Conservation (phyloP, 306 rosid genomes). For the Cicer chorassanicum region DNA sequence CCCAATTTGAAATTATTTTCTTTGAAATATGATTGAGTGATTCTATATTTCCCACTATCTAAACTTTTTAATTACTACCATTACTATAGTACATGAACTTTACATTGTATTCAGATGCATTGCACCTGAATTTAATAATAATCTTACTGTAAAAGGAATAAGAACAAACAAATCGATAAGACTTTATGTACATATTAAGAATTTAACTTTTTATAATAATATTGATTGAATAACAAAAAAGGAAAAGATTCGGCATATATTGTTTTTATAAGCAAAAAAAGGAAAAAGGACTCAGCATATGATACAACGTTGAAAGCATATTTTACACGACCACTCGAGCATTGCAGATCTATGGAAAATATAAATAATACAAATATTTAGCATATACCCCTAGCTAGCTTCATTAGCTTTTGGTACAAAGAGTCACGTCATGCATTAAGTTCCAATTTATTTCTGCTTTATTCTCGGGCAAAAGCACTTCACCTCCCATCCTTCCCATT, state of each 20-base stretch:
- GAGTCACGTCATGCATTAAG: constrained; percentile 49
- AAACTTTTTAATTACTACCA: constrained; percentile 2
- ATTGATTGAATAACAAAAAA: background rate
- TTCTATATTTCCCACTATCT: constrained; percentile 28
- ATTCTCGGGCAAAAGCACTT: constrained; percentile 6
- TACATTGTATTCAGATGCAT: constrained; percentile 8
- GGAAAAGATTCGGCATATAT: background rate
- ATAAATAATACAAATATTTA: constrained; percentile 7
- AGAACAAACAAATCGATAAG: constrained; percentile 7
- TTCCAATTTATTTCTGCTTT: constrained; percentile 38
- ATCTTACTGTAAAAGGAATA: background rate
- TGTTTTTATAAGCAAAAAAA: background rate
- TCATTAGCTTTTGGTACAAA: constrained; percentile 8
- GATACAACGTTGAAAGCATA: constrained; percentile 3
- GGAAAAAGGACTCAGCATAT: background rate
- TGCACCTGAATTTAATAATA: constrained; percentile 21
- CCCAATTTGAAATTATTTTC: background rate
- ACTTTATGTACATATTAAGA: background rate
- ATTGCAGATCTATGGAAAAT: constrained; percentile 32
- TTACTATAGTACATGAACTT: background rate
- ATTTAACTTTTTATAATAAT: background rate
- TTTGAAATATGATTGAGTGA: constrained; percentile 30
- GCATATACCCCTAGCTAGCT: constrained; percentile 25
- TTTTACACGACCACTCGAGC: background rate
- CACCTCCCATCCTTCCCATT: constrained; percentile 2